phyloP scores from a whole-genome alignment of 1,284 basidiomycete species.

The Calocybe gambosa region DNA sequence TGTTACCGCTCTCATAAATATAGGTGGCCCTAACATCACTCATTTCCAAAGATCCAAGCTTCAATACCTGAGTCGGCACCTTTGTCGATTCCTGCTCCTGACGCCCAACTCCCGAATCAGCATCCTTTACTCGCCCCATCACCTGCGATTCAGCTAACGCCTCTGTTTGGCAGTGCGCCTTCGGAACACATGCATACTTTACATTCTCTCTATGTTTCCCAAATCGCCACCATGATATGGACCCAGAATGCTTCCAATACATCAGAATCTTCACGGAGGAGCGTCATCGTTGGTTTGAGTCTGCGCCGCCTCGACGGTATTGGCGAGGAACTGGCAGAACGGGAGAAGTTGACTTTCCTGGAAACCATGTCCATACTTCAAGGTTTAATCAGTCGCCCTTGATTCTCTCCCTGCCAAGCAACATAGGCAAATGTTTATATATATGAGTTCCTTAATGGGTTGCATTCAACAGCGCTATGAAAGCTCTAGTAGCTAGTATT shows the following conservation, averaged over 20 bases:
- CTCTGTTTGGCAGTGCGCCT: constrained; percentile 69
- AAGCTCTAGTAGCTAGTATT: too few relatives aligned
- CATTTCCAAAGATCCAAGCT: constrained; percentile 67
- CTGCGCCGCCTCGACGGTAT: constrained; percentile 35
- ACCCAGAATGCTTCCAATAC: constrained; percentile 37
- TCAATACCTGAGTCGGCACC: constrained; percentile 64
- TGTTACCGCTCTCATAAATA: constrained; percentile 12
- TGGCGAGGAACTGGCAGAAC: constrained; percentile 29
- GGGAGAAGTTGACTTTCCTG: constrained; percentile 56
- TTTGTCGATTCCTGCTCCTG: constrained; percentile 40
- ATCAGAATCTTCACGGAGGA: constrained; percentile 37
- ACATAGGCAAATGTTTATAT: too few relatives aligned
- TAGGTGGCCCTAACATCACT: not conserved
- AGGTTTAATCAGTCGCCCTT: constrained; percentile 28
- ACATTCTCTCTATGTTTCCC: constrained; percentile 78
- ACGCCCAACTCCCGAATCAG: constrained; percentile 30
- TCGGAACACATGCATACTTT: constrained; percentile 62
- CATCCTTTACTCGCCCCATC: constrained; percentile 59
- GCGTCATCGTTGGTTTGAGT: constrained; percentile 67
- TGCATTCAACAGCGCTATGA: too few relatives aligned
- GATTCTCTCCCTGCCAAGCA: too few relatives aligned
- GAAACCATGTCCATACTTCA: constrained; percentile 64
- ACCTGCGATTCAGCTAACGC: constrained; percentile 66
- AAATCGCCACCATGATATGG: constrained; percentile 85
- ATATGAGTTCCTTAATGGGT: too few relatives aligned